Base-by-base conservation (phyloP, 768 basidiomycete genomes). In the Phanerochaete carnosa region DNA sequence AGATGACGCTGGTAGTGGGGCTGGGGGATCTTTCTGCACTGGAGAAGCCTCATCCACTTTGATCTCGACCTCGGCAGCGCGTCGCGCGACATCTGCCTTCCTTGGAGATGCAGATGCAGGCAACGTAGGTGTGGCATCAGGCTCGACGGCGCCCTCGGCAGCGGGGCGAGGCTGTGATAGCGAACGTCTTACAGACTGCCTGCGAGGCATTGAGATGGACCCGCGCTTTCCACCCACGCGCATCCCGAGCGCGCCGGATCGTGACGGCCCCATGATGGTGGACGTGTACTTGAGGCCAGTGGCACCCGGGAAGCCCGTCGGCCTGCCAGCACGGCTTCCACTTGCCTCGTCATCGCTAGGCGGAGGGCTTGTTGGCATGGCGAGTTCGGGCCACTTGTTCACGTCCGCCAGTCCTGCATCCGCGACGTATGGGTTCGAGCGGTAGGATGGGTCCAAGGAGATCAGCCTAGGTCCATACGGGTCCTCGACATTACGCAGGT, bases 401-500 rank as follows among this genome's bases (percentile, higher is more conserved):
- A 76, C 67, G 72, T 98, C 94, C 2, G 92, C 87, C 32, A 95
- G 83, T 2, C 87, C 87, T 0, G 92, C 83, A 7, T 90, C 88
- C 55, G 85, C 77, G 66, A 95, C 86, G 72, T 95, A 94, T 0
- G 92, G 88, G 69, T 95, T 96, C 13, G 87, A 79, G 19, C 84
- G 76, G 76, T 93, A 90, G 0, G 85, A 81, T 0, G 89, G 88
- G 69, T 88, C 87, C 53, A 95, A 78, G 6, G 92, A 84, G 66
- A 97, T 87, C 68, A 96, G 79, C 30, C 93, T 84, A 0, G 87
- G 76, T 15, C 90, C 90, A 68, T 95, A 92, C 0, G 89, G 87
- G 68, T 97, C 95, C 59, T 94, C 90, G 43, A 94, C 86, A 65
- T 89, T 85, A 62, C 94, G 89, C n/a, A 98, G 79, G 70, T 95